Evolutionary conservation across 352 stramenopile species (phyloP), one percentile per base, ranked within the genome.

Genomic region (Phytopythium ostracodes): DNA sequence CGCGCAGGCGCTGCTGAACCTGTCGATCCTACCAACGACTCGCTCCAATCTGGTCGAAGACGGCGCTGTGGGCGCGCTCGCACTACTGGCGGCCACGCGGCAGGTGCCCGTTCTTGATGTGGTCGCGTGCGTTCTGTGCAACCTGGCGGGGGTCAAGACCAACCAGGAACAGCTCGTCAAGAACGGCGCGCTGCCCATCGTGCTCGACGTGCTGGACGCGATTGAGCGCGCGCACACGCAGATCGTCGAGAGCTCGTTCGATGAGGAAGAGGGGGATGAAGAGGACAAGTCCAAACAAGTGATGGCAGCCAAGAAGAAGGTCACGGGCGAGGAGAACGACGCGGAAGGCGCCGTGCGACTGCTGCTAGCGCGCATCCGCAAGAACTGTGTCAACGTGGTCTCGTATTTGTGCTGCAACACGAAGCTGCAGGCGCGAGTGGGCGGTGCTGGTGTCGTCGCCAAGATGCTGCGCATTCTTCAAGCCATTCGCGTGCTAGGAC

Each of bases 11-110:
- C 57, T 94, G 18, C 60, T 94, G 2, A 94, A 93, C 47, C 68
- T 94, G 25, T 94, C 86, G 18, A 89, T 94, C 38, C 55, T 92
- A 20, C 81, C 82, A 4, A 91, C 84, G 24, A 93, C 86, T 11
- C 83, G 86, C 24, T 72, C 77, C 2, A 72, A 75, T 22, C 76
- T 93, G 63, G 75, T 94, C 27, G 85, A 94, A 59, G 85, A 93
- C 60, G 85, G 85, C 40, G 82, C 71, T 4, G 67, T 94, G 43
- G 51, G 65, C 10, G 84, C 77, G 36, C 62, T 94, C 2, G 71
- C 76, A 53, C 75, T 89, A 17, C 58, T 94, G 18, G 43, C 64
- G 1, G 57, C 63, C 4, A 66, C 73, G 15, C 73, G 68, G 40
- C 64, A 79, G n/a, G 43, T 85, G 35, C 61, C 59, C 9, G 65